Percentiles rank a stretch among this genome's conserved stretches.
Evolutionary conservation across 768 basidiomycete genomes (phyloP).

Genomic region (Boletales sp.): DNA sequence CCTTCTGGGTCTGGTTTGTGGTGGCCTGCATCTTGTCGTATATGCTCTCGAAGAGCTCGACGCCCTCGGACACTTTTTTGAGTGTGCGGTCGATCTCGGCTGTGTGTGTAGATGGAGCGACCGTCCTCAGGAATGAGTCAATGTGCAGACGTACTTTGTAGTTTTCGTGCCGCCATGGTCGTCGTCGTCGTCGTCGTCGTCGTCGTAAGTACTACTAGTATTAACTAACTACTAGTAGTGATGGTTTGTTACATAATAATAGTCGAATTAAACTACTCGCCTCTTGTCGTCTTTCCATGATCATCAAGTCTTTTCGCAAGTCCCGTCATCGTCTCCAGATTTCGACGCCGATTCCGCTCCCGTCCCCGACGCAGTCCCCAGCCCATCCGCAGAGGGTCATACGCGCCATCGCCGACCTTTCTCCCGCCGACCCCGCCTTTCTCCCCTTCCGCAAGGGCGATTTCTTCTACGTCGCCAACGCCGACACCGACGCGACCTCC

Average conservation of each 20-base stretch:
- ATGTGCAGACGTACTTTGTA: slow-evolving; percentile 60
- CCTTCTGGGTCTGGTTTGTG: slow-evolving; percentile 96
- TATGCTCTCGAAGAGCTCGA: slow-evolving; percentile 91
- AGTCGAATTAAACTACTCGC: no score
- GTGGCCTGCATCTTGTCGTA: slow-evolving; percentile 98
- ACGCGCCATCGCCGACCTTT: slow-evolving; percentile 67
- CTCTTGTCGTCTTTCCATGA: slow-evolving; percentile 27
- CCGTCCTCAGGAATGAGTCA: no score
- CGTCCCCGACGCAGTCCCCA: slow-evolving; percentile 49
- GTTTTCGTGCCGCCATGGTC: slow-evolving; percentile 85
- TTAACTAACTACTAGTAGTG: no score
- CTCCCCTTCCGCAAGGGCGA: slow-evolving; percentile 92
- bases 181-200: no score
- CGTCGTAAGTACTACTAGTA: no score
- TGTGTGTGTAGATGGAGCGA: slow-evolving; percentile 30
- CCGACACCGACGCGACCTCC: slow-evolving; percentile 56
- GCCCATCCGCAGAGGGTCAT: slow-evolving; percentile 94
- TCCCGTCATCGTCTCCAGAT: slow-evolving; percentile 66
- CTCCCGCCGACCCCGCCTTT: slow-evolving; percentile 73
- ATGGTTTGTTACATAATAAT: slow-evolving; percentile 26
- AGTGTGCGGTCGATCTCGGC: slow-evolving; percentile 98
- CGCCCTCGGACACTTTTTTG: slow-evolving; percentile 95
- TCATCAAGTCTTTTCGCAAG: slow-evolving; percentile 89
- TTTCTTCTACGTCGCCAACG: slow-evolving; percentile 93
- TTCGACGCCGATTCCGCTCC: slow-evolving; percentile 60